Conservation (phyloP, 805 yeast species). For the Jamesozyma piceae region DNA sequence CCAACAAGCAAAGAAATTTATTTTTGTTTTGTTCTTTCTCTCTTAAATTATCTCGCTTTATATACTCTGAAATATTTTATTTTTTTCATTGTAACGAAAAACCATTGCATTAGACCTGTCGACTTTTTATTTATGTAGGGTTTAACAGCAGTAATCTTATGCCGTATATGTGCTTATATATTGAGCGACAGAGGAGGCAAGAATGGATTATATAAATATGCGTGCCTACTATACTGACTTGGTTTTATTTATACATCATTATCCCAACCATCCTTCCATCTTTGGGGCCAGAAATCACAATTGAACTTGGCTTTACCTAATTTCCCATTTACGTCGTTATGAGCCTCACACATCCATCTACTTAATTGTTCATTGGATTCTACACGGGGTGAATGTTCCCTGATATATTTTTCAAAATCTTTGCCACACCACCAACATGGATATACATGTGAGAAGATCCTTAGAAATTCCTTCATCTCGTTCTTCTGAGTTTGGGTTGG, state of each 20-base stretch:
- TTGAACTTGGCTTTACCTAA: conserved; percentile 80
- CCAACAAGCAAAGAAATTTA: too few species aligned
- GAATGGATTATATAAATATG: not conserved
- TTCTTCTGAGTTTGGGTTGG: conserved; percentile 56
- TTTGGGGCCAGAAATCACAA: conserved; percentile 80
- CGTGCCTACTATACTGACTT: too few species aligned
- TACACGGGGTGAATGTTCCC: conserved; percentile 45
- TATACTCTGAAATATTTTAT: not conserved
- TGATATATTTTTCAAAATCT: conserved; percentile 65
- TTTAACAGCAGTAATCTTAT: not conserved
- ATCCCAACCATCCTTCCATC: conserved; percentile 96
- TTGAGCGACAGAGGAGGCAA: too few species aligned
- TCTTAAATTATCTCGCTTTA: not conserved
- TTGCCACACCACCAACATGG: conserved; percentile 94
- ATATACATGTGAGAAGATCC: conserved; percentile 66
- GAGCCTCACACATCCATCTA: conserved; percentile 90
- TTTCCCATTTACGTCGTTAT: conserved; percentile 80
- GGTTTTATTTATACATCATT: conserved; percentile 1
- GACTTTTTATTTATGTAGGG: not conserved
- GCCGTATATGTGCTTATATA: not conserved
- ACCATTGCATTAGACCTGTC: not conserved
- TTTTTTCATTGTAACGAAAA: not conserved
- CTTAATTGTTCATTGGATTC: conserved; percentile 73
- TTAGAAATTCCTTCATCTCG: conserved; percentile 63
- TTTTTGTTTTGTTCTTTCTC: too few species aligned